Conservation (phyloP, 108 stramenopile species). For the Cyclotella sp. region DNA sequence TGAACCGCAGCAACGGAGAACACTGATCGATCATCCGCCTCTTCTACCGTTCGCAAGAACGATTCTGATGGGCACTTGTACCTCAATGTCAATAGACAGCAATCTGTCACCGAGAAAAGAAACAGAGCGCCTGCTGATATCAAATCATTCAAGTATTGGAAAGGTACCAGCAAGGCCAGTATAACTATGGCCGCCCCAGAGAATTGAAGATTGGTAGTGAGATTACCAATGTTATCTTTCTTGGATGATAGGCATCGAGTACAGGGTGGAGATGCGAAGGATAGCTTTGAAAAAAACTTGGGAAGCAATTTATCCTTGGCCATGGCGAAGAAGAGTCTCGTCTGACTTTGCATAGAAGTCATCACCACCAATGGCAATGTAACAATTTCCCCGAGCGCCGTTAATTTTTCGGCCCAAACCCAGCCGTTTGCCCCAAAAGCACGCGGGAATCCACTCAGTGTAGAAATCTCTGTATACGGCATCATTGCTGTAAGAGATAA, state of each 20-base stretch:
- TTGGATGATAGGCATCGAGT: slow-evolving; percentile 3
- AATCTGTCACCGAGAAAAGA: slow-evolving; percentile 71
- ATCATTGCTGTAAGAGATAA: slow-evolving; percentile 79
- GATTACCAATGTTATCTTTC: slow-evolving; percentile 74
- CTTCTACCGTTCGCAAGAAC: slow-evolving; percentile 27
- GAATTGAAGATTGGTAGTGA: slow-evolving; percentile 34
- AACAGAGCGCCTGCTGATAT: slow-evolving; percentile 82
- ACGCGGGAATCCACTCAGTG: slow-evolving; percentile 68
- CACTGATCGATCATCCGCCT: slow-evolving; percentile 18
- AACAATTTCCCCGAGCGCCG: slow-evolving; percentile 78
- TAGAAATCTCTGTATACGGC: slow-evolving; percentile 64
- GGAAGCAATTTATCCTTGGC: slow-evolving; percentile 88
- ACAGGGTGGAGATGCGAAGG: slow-evolving; percentile 22
- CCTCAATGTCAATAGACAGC: slow-evolving; percentile 36
- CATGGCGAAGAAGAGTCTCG: slow-evolving; percentile 83
- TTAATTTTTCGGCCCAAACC: slow-evolving; percentile 63
- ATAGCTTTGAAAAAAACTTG: slow-evolving; percentile 59
- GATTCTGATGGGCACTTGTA: slow-evolving; percentile 40
- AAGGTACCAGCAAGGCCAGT: slow-evolving; percentile 86
- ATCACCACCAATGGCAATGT: slow-evolving; percentile 92
- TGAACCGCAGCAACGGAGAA: slow-evolving; percentile 31
- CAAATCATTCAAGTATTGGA: slow-evolving; percentile 74
- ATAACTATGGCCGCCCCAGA: slow-evolving; percentile 67
- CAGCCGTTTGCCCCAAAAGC: slow-evolving; percentile 76
- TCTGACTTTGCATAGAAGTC: slow-evolving; percentile 86